Conservation (phyloP, 352 stramenopile genomes). For the Phytophthora melonis region DNA sequence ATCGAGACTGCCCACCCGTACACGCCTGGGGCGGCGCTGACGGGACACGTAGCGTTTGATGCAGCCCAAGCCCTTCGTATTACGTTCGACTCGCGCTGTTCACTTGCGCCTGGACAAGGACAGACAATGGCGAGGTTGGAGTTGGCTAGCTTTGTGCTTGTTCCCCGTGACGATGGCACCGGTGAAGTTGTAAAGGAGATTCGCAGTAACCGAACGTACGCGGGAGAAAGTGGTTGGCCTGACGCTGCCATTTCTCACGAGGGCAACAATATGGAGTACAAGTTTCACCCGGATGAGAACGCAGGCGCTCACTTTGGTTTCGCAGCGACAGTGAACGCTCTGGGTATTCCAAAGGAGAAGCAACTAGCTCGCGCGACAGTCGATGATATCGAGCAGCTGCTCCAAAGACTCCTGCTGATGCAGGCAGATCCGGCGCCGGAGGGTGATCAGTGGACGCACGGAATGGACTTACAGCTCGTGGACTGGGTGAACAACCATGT, state of each 20-base stretch:
- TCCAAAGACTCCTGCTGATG: constrained; percentile 34
- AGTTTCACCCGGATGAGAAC: constrained; percentile 70
- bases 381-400: constrained; percentile 49
- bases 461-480: constrained; percentile 87
- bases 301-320: constrained; percentile 64
- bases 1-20: constrained; percentile 82
- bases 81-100: constrained; percentile 76
- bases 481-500: constrained; percentile 90
- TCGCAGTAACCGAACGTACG: constrained; percentile 45
- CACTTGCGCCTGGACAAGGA: constrained; percentile 40
- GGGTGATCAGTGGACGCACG: constrained; percentile 53
- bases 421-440: constrained; percentile 16
- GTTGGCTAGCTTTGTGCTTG: constrained; percentile 37
- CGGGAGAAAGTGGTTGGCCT: constrained; percentile 58
- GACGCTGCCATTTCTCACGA: constrained; percentile 59
- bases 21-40: constrained; percentile 28
- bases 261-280: constrained; percentile 70
- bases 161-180: constrained; percentile 16
- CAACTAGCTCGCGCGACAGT: constrained; percentile 62
- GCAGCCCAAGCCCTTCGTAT: constrained; percentile 64
- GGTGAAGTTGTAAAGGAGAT: constrained; percentile 33
- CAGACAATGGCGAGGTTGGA: constrained; percentile 31
- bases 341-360: constrained; percentile 70
- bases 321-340: constrained; percentile 61
- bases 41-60: constrained; percentile 58